Conservation (phyloP, 257 asterid species). For the Pogostemon cablin region DNA sequence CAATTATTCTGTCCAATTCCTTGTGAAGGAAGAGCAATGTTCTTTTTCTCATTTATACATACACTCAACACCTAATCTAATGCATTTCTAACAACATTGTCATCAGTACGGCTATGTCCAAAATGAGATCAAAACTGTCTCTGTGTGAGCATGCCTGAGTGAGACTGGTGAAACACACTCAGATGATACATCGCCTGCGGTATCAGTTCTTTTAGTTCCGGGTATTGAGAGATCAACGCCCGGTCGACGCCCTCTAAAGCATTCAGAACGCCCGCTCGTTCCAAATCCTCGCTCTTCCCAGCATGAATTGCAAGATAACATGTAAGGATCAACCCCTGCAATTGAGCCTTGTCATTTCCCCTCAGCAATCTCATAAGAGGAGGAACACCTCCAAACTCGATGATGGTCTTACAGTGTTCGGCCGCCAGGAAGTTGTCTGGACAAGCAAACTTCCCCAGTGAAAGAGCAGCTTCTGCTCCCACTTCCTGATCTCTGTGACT, state of each 20-base stretch:
- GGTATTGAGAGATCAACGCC: slow-evolving; percentile 47
- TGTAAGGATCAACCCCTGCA: slow-evolving; percentile 56
- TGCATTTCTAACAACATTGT: slow-evolving; percentile 14
- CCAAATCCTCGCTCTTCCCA: slow-evolving; percentile 66
- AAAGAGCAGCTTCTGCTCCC: slow-evolving; percentile 61
- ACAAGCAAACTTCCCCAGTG: slow-evolving; percentile 67
- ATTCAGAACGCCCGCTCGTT: slow-evolving; percentile 60
- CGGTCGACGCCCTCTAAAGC: slow-evolving; percentile 67
- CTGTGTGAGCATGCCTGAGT: slow-evolving; percentile 63
- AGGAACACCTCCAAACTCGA: slow-evolving; percentile 65
- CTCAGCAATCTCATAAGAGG: slow-evolving; percentile 56
- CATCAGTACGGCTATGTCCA: background rate
- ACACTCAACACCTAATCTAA: background rate
- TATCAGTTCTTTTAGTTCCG: slow-evolving; percentile 63
- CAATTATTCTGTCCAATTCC: slow-evolving; percentile 6
- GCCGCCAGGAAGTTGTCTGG: slow-evolving; percentile 61
- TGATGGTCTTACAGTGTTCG: slow-evolving; percentile 68
- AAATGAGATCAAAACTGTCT: slow-evolving; percentile 37
- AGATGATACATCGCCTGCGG: slow-evolving; percentile 53
- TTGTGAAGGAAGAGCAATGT: background rate
- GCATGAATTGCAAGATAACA: slow-evolving; percentile 77
- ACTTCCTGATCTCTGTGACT: slow-evolving; percentile 57
- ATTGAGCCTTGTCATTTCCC: slow-evolving; percentile 54
- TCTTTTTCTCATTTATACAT: slow-evolving; percentile 16
- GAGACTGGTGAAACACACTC: slow-evolving; percentile 64